These are phyloP conservation scores for Acidomyces sp. DNA, from an alignment of 495 filamentous ascomycete species.

Conservation along the genomic window DNA sequence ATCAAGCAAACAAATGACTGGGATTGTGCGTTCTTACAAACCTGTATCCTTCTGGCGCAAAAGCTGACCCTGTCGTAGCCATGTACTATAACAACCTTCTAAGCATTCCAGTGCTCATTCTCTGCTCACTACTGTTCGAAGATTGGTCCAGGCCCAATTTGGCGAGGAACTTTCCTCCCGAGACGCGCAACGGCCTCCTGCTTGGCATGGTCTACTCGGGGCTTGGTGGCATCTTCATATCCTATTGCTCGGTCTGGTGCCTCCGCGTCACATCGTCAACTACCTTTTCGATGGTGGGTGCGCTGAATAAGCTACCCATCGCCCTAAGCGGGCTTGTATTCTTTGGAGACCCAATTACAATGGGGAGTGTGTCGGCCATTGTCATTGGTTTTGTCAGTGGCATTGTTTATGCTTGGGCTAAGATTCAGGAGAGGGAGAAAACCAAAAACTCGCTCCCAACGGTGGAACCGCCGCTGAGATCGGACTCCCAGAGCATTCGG, in stretches of 20 bases:
- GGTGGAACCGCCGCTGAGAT: no score
- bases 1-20: constrained; percentile 99
- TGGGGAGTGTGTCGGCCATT: constrained; percentile 82
- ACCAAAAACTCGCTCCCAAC: no score
- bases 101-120: constrained; percentile 79
- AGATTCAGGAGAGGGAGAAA: constrained; percentile 69
- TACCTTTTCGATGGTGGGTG: constrained; percentile 95
- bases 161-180: constrained; percentile 69
- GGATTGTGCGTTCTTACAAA: no score
- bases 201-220: constrained; percentile 89
- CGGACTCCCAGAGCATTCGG: no score
- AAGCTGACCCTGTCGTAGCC: no score
- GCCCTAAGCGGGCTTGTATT: constrained; percentile 80
- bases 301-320: constrained; percentile 95
- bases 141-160: constrained; percentile 85
- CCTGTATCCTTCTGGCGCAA: no score
- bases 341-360: constrained; percentile 67
- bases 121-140: constrained; percentile 70
- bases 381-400: constrained; percentile 78
- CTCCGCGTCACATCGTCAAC: constrained; percentile 94
- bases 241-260: constrained; percentile 95
- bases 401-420: constrained; percentile 76
- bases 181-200: constrained; percentile 53
- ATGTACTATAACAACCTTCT: constrained; percentile 99
- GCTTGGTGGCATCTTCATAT: constrained; percentile 88